Percentiles rank a stretch among this genome's conserved stretches.
phyloP scores from a whole-genome alignment of 352 stramenopile species.

The Phytopythium oedochilum region DNA sequence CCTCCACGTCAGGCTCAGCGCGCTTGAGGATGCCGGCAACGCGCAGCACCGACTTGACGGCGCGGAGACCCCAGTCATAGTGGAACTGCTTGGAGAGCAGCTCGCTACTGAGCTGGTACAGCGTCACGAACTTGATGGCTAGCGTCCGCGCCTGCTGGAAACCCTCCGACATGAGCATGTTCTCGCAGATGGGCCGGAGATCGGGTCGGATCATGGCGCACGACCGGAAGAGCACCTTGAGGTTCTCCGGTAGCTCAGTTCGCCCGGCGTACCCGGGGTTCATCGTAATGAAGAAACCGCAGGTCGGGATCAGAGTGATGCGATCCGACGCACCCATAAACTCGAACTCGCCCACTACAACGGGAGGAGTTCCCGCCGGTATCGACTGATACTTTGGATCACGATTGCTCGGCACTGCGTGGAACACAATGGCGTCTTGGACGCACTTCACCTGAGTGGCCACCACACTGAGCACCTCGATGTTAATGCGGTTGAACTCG shows the following conservation, averaged over 20 bases:
- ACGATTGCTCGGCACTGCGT: slow-evolving; percentile 92
- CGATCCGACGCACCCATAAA: slow-evolving; percentile 85
- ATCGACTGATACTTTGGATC: slow-evolving; percentile 93
- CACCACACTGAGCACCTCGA: slow-evolving; percentile 84
- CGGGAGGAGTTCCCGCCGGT: slow-evolving; percentile 91
- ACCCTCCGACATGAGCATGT: slow-evolving; percentile 89
- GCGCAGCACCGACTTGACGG: slow-evolving; percentile 87
- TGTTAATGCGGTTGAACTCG: slow-evolving; percentile 89
- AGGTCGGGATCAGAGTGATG: slow-evolving; percentile 84
- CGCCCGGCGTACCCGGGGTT: slow-evolving; percentile 91
- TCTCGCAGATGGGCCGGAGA: slow-evolving; percentile 88
- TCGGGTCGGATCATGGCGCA: slow-evolving; percentile 95
- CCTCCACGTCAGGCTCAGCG: slow-evolving; percentile 73
- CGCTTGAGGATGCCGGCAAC: slow-evolving; percentile 84
- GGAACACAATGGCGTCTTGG: slow-evolving; percentile 79
- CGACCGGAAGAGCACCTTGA: slow-evolving; percentile 91
- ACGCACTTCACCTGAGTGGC: slow-evolving; percentile 86
- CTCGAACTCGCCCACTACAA: slow-evolving; percentile 83
- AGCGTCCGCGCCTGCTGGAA: slow-evolving; percentile 86
- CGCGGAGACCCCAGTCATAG: slow-evolving; percentile 88
- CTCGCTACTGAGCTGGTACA: slow-evolving; percentile 84
- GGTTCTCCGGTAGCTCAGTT: slow-evolving; percentile 84
- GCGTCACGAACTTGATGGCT: slow-evolving; percentile 91
- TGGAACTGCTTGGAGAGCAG: slow-evolving; percentile 90
- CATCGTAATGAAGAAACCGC: slow-evolving; percentile 95